Evolutionary conservation across 1,284 basidiomycete species (phyloP).

Genomic region (Anthracocystis setariae): DNA sequence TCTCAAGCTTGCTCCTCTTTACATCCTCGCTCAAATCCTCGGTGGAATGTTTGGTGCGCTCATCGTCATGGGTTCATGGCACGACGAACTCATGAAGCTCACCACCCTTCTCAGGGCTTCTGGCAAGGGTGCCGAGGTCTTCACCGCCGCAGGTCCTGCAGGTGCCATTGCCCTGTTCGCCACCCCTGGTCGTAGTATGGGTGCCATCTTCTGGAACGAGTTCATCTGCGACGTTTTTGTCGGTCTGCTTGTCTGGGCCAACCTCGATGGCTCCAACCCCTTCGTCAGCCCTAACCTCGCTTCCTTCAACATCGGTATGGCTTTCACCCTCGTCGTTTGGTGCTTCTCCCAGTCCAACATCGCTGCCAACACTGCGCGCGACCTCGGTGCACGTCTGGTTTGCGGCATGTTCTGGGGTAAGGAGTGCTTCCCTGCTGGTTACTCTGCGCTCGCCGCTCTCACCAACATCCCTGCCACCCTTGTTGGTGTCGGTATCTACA

Average conservation of each 20-base stretch:
- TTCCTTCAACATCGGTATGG: constrained; percentile 57
- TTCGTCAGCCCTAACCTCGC: constrained; percentile 51
- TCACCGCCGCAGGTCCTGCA: constrained; percentile 52
- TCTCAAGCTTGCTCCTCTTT: constrained; percentile 48
- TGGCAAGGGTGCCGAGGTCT: constrained; percentile 45
- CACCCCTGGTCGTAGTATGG: constrained; percentile 41
- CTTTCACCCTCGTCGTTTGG: constrained; percentile 54
- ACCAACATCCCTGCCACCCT: constrained; percentile 58
- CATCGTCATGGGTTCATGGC: constrained; percentile 48
- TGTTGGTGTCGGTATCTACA: constrained; percentile 53
- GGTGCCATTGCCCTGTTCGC: constrained; percentile 58
- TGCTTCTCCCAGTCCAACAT: constrained; percentile 52
- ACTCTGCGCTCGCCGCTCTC: constrained; percentile 53
- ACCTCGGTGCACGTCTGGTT: constrained; percentile 51
- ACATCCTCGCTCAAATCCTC: constrained; percentile 53
- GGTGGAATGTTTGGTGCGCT: constrained; percentile 52
- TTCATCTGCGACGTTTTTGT: constrained; percentile 54
- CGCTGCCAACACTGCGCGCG: constrained; percentile 56
- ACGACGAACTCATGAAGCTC: constrained; percentile 48
- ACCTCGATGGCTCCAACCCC: constrained; percentile 54
- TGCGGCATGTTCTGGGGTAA: constrained; percentile 53
- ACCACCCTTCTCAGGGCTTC: constrained; percentile 30
- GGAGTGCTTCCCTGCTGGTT: constrained; percentile 54
- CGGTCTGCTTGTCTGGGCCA: constrained; percentile 56
- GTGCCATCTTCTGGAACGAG: constrained; percentile 55